phyloP scores from a whole-genome alignment of 2,329 filamentous ascomycete genomes.

The Akanthomyces dipterigenus region DNA sequence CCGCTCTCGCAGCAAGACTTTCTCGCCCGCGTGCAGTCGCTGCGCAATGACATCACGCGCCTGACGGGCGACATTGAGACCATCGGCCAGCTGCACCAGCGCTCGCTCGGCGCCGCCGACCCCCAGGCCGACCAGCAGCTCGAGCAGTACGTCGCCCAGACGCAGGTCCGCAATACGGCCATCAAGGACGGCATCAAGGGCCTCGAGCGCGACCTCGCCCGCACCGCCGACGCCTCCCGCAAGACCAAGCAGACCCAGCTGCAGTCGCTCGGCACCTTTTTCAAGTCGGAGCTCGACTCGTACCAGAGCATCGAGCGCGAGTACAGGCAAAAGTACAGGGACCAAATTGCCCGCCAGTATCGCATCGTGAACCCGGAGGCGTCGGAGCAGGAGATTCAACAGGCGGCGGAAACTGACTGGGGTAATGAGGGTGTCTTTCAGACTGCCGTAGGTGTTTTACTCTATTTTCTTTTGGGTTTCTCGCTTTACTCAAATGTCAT shows the following conservation, averaged over 20 bases:
- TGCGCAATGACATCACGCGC: slow-evolving; percentile 60
- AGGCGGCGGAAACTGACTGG: slow-evolving; percentile 66
- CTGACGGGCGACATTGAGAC: slow-evolving; percentile 61
- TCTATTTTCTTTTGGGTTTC: neutral
- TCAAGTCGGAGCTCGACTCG: slow-evolving; percentile 63
- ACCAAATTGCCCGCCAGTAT: slow-evolving; percentile 75
- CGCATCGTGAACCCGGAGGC: slow-evolving; percentile 76
- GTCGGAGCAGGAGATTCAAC: slow-evolving; percentile 62
- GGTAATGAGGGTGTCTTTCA: slow-evolving; percentile 76
- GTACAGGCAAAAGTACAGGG: slow-evolving; percentile 65
- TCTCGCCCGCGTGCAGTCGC: slow-evolving; percentile 57
- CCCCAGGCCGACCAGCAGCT: slow-evolving; percentile 48
- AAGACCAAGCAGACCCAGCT: slow-evolving; percentile 64
- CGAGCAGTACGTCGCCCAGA: slow-evolving; percentile 61
- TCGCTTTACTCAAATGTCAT: too few relatives aligned
- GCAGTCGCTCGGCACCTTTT: slow-evolving; percentile 61
- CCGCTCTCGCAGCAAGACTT: slow-evolving; percentile 59
- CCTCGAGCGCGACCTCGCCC: slow-evolving; percentile 62
- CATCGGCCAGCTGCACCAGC: slow-evolving; percentile 65
- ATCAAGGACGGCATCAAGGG: slow-evolving; percentile 76
- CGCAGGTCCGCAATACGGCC: slow-evolving; percentile 64
- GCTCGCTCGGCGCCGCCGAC: slow-evolving; percentile 61
- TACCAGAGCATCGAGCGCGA: slow-evolving; percentile 66
- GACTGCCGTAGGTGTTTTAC: slow-evolving; percentile 55
- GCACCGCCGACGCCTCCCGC: slow-evolving; percentile 54